Evolutionary conservation across 768 basidiomycete species (phyloP), one percentile per base, ranked within the genome.

Genomic region (Pulveroboletus sp.): DNA sequence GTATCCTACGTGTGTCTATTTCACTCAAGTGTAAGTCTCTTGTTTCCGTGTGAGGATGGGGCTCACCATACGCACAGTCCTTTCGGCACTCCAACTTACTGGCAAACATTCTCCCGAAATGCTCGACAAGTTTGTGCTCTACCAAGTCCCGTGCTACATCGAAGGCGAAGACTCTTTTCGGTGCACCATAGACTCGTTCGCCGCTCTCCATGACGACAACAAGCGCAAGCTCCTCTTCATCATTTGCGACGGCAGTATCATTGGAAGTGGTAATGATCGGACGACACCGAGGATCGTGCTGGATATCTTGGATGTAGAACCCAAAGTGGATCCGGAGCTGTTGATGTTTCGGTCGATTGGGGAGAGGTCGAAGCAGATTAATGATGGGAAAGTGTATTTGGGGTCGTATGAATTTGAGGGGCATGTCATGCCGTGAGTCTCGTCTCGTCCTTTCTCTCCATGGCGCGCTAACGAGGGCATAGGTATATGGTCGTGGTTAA

Each of bases 231-330:
- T 97, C 5, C 77, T 97, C 27, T 87, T 95, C 70, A 77, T 97
- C 63, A 91, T 97, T 49, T 97, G 94, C 59, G 94, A 97, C 55
- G 93, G 94, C 3, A 95, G 95, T 65, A 95, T 95, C 61, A 94
- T 94, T 41, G 94, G 94, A 24, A 89, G 84, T 59, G 94, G 94
- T 1, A 97, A 97, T 65, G 94, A 95, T 58, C 75, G 90, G 29
- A 85, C 94, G 12, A 97, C 94, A 6, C 94, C 94, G 2, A 76
- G 90, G 25, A 95, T 97, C 49, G 93, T 91, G 7, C 72, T 95
- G 50, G 94, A 97, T 64, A 92, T 97, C 41, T 76, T 97, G 8
- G 94, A 94, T 40, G 80, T 94, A 13, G 94, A 97, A 64, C 87
- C 90, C 1, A 84, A 85, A 64, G 72, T 92, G 7, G 92, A 97